Evolutionary conservation across 257 asterid species (phyloP), one percentile per base, ranked within the genome.

Genomic region (Gentiana dahurica): DNA sequence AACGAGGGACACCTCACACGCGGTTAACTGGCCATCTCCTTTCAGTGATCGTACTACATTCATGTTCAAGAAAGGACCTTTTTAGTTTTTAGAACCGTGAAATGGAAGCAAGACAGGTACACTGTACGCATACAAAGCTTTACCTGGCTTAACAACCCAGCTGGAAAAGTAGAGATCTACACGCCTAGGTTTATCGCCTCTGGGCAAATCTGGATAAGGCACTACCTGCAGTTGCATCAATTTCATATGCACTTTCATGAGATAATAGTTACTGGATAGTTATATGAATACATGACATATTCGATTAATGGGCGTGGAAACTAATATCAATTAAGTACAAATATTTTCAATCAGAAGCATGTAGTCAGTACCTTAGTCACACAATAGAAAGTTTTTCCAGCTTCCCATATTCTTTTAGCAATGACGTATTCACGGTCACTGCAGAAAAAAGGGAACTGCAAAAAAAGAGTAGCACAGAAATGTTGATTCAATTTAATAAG

Each of bases 401-500:
- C 73, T 72, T 86, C 94, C 94, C 94, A 86, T 62, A 83, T 81
- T 69, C 88, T 78, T 71, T 87, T 71, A 63, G 86, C 86, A 51
- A 86, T 83, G 51, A 86, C 81, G 66, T 86, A 86, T 74, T 86
- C 95, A 51, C 95, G 79, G 61, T 86, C 95, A 49, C 94, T 86
- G 71, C 91, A 82, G 86, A 89, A 89, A 73, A 89, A 86, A 6
- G 97, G 97, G 65, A 89, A 89, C 97, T 89, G 83, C 71, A 73
- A 9, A 53, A 62, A 73, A 71, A 59, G 58, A 66, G 55, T 55
- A 35, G 64, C 52, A 36, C 38, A 41, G 9, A 33, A 24, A 41
- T 53, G 63, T 60, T 49, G 60, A 54, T n/a, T 58, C 54, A 68
- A 54, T 24, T 61, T 49, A 39, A 60, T 24, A 33, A 54, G 64